These are phyloP conservation scores for Piper betle DNA, from an alignment of 164 flowering plant genomes.

Conservation along the genomic window DNA sequence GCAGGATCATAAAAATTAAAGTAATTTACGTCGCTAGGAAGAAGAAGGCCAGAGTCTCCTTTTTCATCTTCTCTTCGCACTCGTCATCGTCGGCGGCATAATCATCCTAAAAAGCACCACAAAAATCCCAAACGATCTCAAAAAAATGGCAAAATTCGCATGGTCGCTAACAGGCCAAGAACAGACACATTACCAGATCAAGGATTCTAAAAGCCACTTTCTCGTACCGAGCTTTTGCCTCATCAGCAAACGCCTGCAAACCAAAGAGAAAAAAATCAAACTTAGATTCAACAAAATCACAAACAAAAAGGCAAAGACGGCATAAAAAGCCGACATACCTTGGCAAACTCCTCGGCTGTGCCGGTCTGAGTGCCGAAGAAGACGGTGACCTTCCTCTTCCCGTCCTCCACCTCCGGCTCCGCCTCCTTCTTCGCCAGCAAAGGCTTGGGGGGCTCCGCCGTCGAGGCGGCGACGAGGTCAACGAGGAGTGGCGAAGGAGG, in stretches of 20 bases:
- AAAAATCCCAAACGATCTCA: constrained; percentile 4
- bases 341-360: constrained; percentile 88
- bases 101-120: too few species aligned
- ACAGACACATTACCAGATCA: constrained; percentile 88
- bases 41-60: constrained; percentile 61
- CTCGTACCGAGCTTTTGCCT: constrained; percentile 74
- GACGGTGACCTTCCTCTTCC: constrained; percentile 47
- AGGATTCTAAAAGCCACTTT: constrained; percentile 64
- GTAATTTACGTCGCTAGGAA: constrained; percentile 85
- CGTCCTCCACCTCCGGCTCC: constrained; percentile 26
- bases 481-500: constrained; percentile 33
- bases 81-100: too few species aligned
- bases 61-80: too few species aligned
- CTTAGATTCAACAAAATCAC: too few species aligned
- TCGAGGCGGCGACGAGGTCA: constrained; percentile 27
- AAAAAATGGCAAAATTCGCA: not conserved
- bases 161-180: not conserved
- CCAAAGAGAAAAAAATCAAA: not conserved
- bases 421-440: constrained; percentile 17
- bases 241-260: constrained; percentile 74
- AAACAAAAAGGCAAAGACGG: too few species aligned
- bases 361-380: constrained; percentile 86
- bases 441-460: constrained; percentile 23
- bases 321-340: too few species aligned
- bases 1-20: not conserved